Conservation (phyloP, 257 asterid genomes). For the Cinchona pubescens region DNA sequence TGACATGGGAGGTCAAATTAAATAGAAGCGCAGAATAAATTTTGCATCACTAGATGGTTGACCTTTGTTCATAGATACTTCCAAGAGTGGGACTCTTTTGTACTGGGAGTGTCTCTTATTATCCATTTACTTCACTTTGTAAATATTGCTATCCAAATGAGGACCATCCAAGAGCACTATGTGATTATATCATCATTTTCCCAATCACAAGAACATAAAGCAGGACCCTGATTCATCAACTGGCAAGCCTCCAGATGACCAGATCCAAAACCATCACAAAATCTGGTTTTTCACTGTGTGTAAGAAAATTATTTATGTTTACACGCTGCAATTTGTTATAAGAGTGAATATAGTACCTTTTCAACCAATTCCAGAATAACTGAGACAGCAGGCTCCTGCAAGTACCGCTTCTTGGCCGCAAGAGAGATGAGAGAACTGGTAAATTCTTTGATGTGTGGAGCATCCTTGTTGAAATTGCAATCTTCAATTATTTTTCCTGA, state of each 20-base stretch:
- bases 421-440: constrained; percentile 56
- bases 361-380: constrained; percentile 73
- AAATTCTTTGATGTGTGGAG: constrained; percentile 62
- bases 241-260: not conserved
- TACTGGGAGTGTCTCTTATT: not conserved
- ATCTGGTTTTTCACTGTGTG: not conserved
- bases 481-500: constrained; percentile 81
- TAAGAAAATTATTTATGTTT: not conserved
- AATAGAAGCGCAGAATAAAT: not conserved
- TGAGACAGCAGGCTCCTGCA: constrained; percentile 86
- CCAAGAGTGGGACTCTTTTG: not conserved
- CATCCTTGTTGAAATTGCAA: constrained; percentile 44
- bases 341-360: constrained; percentile 47
- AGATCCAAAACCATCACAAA: not conserved
- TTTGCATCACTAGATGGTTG: not conserved
- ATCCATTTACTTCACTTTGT: not conserved
- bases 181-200: not conserved
- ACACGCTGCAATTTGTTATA: not conserved
- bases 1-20: not conserved
- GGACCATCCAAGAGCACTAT: too few relatives aligned
- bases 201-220: not conserved
- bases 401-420: constrained; percentile 79
- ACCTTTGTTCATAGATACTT: not conserved
- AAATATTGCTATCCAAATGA: not conserved
- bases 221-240: not conserved